Base-by-base conservation (phyloP, 768 basidiomycete genomes). In the Collybia mongolica region DNA sequence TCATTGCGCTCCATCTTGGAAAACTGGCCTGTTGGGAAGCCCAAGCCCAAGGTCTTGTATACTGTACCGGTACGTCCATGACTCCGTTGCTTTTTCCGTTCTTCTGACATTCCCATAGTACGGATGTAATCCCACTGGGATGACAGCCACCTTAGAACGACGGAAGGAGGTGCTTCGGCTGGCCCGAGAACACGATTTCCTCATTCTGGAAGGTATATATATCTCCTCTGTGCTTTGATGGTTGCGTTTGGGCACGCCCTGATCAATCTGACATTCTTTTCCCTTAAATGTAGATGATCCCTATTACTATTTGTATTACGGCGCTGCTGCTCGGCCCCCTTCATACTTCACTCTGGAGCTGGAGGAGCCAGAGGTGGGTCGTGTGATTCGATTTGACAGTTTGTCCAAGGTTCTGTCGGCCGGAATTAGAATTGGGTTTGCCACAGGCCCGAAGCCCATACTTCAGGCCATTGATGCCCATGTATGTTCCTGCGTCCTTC, bases 71-170 rank as follows among this genome's bases (percentile, higher is more conserved):
- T 88, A 64, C 12, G 77, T 64, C 42, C 32, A 24, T 12, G 32
- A 2, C 32, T 5, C 32, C 32, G 11, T 9, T 2, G 14, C 32
- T 39, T 39, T 29, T 5, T 41, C n/a, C 17, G 18, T 6, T 12
- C n/a, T 17, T 11, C 24, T 47, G 24, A 46, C 42, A n/a, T 5
- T 36, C 45, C 20, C 24, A 3, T 50, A 88, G 84, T 87, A 85
- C 56, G 93, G 92, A n/a, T 87, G 83, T 52, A 94, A 94, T 63
- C 92, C 92, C 2, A 86, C 85, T 9, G 92, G 92, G 11, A 78
- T 79, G 61, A 93, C 90, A 1, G 79, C 87, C 5, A 75, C 84
- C 5, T 67, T 79, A 28, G 77, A 82, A 53, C 80, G 93, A 32
- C 77, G 88, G 32, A 72, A 82, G 61, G 80, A 83, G 58, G 79